Evolutionary conservation across 73 alveolate species (phyloP).

Genomic region (Blepharisma japonicum): DNA sequence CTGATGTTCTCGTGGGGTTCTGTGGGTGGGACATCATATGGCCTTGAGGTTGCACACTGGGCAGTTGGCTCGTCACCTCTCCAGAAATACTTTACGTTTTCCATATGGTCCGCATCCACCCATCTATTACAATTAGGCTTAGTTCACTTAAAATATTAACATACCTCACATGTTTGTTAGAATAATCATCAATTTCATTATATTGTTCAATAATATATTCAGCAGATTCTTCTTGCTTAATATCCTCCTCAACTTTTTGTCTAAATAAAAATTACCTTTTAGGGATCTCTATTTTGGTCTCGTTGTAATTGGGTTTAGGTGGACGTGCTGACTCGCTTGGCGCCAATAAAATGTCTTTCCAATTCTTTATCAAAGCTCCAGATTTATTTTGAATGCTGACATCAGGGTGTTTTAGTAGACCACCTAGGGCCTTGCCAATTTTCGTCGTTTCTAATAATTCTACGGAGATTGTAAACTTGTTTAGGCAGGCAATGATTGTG

Average conservation of each 20-base stretch:
- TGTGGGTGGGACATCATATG: neutral
- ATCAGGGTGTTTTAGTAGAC: neutral
- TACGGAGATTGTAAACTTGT: neutral
- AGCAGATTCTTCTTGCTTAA: neutral
- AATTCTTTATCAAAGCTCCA: neutral
- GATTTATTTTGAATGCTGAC: slow-evolving; percentile 6
- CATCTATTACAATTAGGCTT: slow-evolving; percentile 20
- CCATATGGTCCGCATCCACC: neutral
- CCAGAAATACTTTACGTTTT: slow-evolving; percentile 16
- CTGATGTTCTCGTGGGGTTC: neutral
- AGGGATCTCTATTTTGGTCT: neutral
- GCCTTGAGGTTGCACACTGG: slow-evolving; percentile 13
- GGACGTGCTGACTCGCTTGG: neutral
- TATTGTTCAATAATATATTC: neutral
- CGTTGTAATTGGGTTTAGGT: neutral
- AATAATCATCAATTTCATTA: neutral
- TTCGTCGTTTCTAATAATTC: neutral
- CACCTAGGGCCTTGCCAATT: slow-evolving; percentile 9
- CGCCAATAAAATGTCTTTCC: neutral
- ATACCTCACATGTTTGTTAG: slow-evolving; percentile 7
- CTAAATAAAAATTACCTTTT: neutral
- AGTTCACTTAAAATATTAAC: slow-evolving; percentile 8
- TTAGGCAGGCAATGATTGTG: slow-evolving; percentile 14
- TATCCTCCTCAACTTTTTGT: slow-evolving; percentile 3
- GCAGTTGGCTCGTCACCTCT: slow-evolving; percentile 23